Evolutionary conservation across 768 basidiomycete genomes (phyloP).

Genomic region (Cytidiella melzeri): DNA sequence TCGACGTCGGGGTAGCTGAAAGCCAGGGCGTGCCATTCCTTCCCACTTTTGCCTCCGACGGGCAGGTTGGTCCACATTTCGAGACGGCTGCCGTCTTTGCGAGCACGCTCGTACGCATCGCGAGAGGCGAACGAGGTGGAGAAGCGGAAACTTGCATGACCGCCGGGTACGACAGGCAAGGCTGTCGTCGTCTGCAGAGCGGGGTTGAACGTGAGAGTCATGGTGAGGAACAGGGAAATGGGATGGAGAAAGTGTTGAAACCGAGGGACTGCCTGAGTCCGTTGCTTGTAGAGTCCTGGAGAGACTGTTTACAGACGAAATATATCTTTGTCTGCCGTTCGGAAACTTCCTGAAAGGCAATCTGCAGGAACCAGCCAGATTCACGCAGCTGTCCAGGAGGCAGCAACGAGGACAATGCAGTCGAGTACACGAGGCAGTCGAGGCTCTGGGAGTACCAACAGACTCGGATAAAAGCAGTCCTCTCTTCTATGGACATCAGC

Average conservation of each 20-base stretch:
- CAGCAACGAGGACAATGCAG: neutral
- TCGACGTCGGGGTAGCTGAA: slow-evolving; percentile 11
- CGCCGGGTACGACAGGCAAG: slow-evolving; percentile 7
- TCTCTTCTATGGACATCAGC: no score
- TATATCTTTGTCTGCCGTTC: neutral
- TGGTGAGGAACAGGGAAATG: neutral
- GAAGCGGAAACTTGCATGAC: slow-evolving; percentile 17
- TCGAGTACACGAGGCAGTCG: neutral
- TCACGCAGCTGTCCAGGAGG: neutral
- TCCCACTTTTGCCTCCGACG: slow-evolving; percentile 12
- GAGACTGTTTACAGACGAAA: neutral
- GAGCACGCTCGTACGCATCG: slow-evolving; percentile 17
- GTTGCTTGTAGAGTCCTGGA: neutral
- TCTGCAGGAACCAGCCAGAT: neutral
- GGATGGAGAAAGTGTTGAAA: slow-evolving; percentile 3
- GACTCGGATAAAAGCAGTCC: neutral
- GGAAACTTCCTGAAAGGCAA: neutral
- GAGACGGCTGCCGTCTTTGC: slow-evolving; percentile 16
- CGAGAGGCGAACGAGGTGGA: slow-evolving; percentile 19
- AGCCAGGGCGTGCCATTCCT: slow-evolving; percentile 20
- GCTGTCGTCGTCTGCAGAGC: slow-evolving; percentile 16
- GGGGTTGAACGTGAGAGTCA: slow-evolving; percentile 14
- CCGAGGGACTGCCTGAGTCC: slow-evolving; percentile 14
- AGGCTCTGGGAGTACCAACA: neutral
- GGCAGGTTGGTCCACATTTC: slow-evolving; percentile 28